Evolutionary conservation across 169 alveolate species (phyloP), one percentile per base, ranked within the genome.

Genomic region (Plasmodium inui): DNA sequence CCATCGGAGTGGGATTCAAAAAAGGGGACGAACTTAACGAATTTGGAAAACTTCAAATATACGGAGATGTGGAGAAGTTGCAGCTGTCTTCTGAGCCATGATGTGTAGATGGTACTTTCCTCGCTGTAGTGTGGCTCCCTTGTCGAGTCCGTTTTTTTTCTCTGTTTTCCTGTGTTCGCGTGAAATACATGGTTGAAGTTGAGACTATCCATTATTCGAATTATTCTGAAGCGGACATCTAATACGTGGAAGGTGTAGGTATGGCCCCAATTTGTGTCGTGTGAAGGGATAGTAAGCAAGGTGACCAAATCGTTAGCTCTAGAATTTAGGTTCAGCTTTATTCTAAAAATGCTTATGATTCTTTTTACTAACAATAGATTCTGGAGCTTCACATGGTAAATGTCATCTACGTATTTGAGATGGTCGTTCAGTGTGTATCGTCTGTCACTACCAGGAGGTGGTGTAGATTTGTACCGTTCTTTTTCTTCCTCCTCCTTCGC

Each of bases 211-310:
- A 91, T 26, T 17, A 91, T 39, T 5, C 95, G 76, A 41, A 91
- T 32, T 9, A 91, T 70, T 82, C 95, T 53, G 57, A 91, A 80
- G 10, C 95, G 83, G 0, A 91, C 70, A 82, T 91, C 95, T 22
- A 91, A 80, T 26, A 91, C 84, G 26, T 91, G 95, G 44, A 91
- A 91, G 57, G 95, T 71, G 30, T 67, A 91, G 1, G 82, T 81
- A 82, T 91, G 9, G 7, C 95, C 95, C 72, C 74, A 81, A 70
- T 91, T 91, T 50, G 83, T n/a, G 67, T 91, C 41, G 71, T 91
- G 84, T 70, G 53, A 70, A 10, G 95, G 95, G 28, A 91, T 72
- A 17, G 95, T 91, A 26, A 91, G 71, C 53, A 91, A 32, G 3
- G 95, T 81, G 39, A 91, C 82, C 32, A 91, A 9, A 71, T 91